A percentile compares a stretch with the other conserved stretches of the same genome.
Conservation (phyloP, 805 yeast genomes). For the Wickerhamomyces strasburgensis region DNA sequence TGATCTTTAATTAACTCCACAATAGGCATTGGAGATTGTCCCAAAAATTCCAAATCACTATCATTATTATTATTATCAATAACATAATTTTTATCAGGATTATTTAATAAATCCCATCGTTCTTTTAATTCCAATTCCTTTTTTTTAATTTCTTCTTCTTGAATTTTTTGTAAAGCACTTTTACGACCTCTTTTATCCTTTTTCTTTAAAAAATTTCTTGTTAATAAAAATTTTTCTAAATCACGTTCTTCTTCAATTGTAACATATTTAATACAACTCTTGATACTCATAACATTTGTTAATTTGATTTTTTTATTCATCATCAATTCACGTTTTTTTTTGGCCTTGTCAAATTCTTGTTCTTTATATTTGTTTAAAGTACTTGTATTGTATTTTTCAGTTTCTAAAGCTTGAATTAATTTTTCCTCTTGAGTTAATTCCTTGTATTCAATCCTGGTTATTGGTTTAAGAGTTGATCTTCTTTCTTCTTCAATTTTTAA, state of each 20-base stretch:
- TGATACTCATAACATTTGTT: slow-evolving; percentile 51
- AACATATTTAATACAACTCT: slow-evolving; percentile 43
- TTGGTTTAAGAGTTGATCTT: slow-evolving; percentile 39
- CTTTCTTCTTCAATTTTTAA: slow-evolving; percentile 64
- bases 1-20: no score
- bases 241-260: slow-evolving; percentile 62
- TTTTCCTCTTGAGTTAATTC: slow-evolving; percentile 43
- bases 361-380: slow-evolving; percentile 77
- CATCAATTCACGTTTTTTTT: slow-evolving; percentile 68
- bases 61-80: slow-evolving; percentile 1
- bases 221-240: slow-evolving; percentile 36
- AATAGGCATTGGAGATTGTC: no score
- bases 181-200: slow-evolving; percentile 40
- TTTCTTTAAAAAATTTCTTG: slow-evolving; percentile 36
- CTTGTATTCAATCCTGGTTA: slow-evolving; percentile 34
- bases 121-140: slow-evolving; percentile 26
- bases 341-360: slow-evolving; percentile 77
- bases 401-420: slow-evolving; percentile 74
- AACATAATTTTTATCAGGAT: slow-evolving; percentile 9
- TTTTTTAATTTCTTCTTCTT: slow-evolving; percentile 27
- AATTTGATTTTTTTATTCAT: slow-evolving; percentile 60
- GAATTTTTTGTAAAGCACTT: slow-evolving; percentile 38
- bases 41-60: no score
- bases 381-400: slow-evolving; percentile 70
- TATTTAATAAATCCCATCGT: slow-evolving; percentile 22